These are phyloP conservation scores for Candida wancherniae DNA, from an alignment of 805 yeast species.

Conservation along the genomic window DNA sequence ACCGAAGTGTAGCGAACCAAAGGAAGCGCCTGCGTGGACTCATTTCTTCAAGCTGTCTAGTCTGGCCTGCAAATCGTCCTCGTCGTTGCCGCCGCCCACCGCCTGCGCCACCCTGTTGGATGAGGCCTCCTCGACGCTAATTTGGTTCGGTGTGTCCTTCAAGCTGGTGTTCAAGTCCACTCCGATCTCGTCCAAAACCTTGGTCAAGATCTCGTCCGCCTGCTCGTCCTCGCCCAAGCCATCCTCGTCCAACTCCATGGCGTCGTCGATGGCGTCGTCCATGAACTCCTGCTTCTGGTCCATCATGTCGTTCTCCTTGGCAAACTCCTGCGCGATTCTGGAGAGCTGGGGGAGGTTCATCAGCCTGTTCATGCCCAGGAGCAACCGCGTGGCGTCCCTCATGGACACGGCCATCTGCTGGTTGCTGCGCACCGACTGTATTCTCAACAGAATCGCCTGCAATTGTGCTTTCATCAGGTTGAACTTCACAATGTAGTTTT, in stretches of 20 bases:
- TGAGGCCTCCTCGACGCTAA: slow-evolving; percentile 20
- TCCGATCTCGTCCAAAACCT: slow-evolving; percentile 94
- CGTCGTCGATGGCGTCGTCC: slow-evolving; percentile 97
- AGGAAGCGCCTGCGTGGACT: neutral
- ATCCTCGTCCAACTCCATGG: slow-evolving; percentile 77
- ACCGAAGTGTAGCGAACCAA: neutral
- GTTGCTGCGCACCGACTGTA: slow-evolving; percentile 88
- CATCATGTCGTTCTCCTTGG: slow-evolving; percentile 91
- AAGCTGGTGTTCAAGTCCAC: slow-evolving; percentile 62
- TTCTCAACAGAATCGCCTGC: slow-evolving; percentile 88
- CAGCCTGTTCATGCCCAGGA: slow-evolving; percentile 81
- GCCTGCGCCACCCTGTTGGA: slow-evolving; percentile 48
- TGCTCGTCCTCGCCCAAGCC: slow-evolving; percentile 83
- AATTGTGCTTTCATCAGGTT: slow-evolving; percentile 91
- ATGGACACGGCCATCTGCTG: slow-evolving; percentile 94
- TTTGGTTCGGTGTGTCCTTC: slow-evolving; percentile 42
- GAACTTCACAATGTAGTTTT: slow-evolving; percentile 78
- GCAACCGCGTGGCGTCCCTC: slow-evolving; percentile 85
- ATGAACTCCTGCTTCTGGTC: slow-evolving; percentile 98
- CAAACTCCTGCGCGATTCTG: slow-evolving; percentile 91
- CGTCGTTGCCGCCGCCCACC: slow-evolving; percentile 46
- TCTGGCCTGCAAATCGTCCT: slow-evolving; percentile 86
- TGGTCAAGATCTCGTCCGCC: slow-evolving; percentile 84
- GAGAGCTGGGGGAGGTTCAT: slow-evolving; percentile 90
- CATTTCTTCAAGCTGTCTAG: slow-evolving; percentile 71